phyloP scores from a whole-genome alignment of 148 eudicot genomes.

The Fagopyrum esculentum region DNA sequence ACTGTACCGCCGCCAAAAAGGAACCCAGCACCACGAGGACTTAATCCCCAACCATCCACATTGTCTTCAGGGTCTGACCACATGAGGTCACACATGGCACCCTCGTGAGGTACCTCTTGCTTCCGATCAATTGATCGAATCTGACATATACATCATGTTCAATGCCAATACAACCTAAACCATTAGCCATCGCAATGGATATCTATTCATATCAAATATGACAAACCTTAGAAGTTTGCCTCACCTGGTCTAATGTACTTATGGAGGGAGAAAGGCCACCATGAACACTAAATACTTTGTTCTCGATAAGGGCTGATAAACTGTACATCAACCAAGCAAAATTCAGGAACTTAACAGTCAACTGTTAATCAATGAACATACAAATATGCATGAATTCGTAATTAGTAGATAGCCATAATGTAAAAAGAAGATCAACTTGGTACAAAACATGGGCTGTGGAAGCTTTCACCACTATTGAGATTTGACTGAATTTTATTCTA shows the following conservation, averaged over 20 bases:
- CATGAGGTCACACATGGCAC: constrained; percentile 95
- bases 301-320: constrained; percentile 89
- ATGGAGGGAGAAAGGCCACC: constrained; percentile 93
- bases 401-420: neutral
- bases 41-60: constrained; percentile 88
- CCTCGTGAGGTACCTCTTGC: constrained; percentile 95
- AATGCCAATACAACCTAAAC: no score
- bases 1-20: constrained; percentile 77
- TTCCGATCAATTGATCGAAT: constrained; percentile 84
- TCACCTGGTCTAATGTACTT: constrained; percentile 79
- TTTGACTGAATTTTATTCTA: neutral
- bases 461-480: neutral
- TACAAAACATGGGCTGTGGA: neutral
- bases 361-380: neutral
- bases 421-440: neutral
- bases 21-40: constrained; percentile 96
- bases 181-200: no score
- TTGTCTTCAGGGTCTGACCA: constrained; percentile 97
- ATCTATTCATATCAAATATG: no score
- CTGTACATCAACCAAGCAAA: constrained; percentile 30
- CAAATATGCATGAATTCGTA: neutral
- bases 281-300: constrained; percentile 84
- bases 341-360: neutral
- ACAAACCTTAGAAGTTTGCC: neutral
- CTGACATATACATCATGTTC: constrained; percentile 27